These are phyloP conservation scores for Xylaria arbuscula DNA, from an alignment of 2,329 filamentous ascomycete genomes.

Conservation along the genomic window DNA sequence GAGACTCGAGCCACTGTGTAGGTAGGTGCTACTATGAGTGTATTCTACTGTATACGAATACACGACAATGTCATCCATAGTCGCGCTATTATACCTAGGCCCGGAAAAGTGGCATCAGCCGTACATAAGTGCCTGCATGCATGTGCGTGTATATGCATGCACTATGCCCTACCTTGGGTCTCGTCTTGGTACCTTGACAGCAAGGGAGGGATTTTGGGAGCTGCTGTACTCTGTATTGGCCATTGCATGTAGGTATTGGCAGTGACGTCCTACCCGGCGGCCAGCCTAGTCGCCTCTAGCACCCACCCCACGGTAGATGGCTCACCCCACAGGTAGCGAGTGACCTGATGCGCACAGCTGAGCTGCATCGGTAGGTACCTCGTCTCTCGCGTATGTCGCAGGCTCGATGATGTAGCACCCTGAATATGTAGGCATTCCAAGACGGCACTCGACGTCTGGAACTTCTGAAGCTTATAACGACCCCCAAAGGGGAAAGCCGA, in stretches of 20 bases:
- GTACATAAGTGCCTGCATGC: conserved; percentile 11
- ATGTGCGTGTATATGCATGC: neutral
- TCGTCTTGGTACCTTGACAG: conserved; percentile 1
- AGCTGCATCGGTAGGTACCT: neutral
- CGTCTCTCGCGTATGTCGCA: neutral
- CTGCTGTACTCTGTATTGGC: neutral
- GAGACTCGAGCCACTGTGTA: conserved; percentile 2
- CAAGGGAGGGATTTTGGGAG: neutral
- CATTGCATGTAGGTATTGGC: neutral
- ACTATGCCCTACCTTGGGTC: conserved; percentile 5
- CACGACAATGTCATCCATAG: neutral
- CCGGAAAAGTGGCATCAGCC: conserved; percentile 12
- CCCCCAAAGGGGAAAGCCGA: conserved; percentile 17
- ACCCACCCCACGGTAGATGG: conserved; percentile 1
- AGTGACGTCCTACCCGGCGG: neutral
- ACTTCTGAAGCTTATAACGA: neutral
- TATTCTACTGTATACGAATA: neutral
- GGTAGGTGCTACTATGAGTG: no score
- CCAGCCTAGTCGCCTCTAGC: neutral
- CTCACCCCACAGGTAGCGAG: conserved; percentile 10
- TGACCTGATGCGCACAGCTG: conserved; percentile 5
- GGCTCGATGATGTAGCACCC: neutral
- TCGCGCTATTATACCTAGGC: neutral
- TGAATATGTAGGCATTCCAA: neutral
- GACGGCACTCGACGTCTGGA: neutral